Conservation (phyloP, 495 filamentous ascomycete genomes). For the Neurospora africana region DNA sequence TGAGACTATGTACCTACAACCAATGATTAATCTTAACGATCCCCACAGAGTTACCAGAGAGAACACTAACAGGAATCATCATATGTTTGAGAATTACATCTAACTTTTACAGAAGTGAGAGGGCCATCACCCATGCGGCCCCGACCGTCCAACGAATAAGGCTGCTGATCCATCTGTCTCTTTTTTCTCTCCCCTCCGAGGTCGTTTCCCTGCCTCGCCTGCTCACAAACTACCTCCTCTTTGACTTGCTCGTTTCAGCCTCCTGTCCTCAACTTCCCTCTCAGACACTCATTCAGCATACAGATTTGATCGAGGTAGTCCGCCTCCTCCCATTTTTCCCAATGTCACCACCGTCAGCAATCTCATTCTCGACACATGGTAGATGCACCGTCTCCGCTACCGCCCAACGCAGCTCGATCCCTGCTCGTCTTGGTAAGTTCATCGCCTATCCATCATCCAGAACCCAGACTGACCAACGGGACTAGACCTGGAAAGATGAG, state of each 20-base stretch:
- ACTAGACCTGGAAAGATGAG: not conserved
- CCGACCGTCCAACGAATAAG: too few species aligned
- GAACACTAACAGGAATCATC: not conserved
- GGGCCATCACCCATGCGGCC: too few species aligned
- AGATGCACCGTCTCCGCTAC: not conserved
- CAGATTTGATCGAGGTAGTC: not conserved
- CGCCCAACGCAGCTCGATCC: not conserved
- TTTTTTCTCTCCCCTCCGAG: not conserved
- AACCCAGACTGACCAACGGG: not conserved
- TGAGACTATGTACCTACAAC: too few species aligned
- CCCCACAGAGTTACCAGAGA: not conserved
- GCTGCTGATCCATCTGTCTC: too few species aligned
- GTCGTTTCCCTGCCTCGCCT: not conserved
- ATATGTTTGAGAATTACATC: too few species aligned
- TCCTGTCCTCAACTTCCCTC: not conserved
- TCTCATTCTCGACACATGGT: not conserved
- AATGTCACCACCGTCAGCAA: not conserved
- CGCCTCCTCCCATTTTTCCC: not conserved
- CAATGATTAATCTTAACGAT: not conserved
- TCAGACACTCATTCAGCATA: too few species aligned
- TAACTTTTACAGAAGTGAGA: too few species aligned
- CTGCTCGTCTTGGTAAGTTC: not conserved
- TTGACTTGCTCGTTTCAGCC: not conserved
- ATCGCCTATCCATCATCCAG: not conserved
- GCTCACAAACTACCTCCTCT: not conserved